Evolutionary conservation across 2,329 filamentous ascomycete species (phyloP), one percentile per base, ranked within the genome.

Genomic region (Aspergillus novoparasiticus): DNA sequence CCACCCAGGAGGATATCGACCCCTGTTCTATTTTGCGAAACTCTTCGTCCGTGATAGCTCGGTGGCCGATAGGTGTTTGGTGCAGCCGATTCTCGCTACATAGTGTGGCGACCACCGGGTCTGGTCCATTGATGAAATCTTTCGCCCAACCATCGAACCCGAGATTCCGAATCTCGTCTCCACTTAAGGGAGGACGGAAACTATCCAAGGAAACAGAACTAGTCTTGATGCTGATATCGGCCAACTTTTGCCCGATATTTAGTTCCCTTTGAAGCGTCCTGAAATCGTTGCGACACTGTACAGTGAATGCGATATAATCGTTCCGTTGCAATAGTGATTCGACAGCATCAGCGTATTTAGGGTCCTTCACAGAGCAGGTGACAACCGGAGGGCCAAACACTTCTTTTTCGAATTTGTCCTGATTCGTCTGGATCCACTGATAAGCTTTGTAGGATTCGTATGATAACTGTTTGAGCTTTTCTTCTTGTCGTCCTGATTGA

Each of bases 21-120:
- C 82, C 85, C 16, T 80, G 78, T 48, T 86, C 79, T 39, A 97
- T 81, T n/a, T 77, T 79, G n/a, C 90, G 82, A 71, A 89, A 92
- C 69, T 93, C 88, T 45, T 85, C 82, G 36, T 91, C 86, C 2
- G 77, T 86, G 39, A 94, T 87, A 11, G 92, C 87, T 6, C 75
- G 76, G 16, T 88, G 80, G 19, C 86, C 83, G 51, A 94, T 85
- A 0, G 87, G 92, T 6, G 89, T 89, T 30, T 82, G 80, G 70
- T 96, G 88, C 8, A 97, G 77, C 59, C 81, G 85, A 62, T 85
- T 87, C 68, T 91, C 89, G 14, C 88, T 85, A 76, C 93, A 97
- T 26, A 99, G 85, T 90, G 96, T 95, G 8, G 92, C 90, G 39
- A 98, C 80, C 1, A 99, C 92, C 1, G 91, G 86, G 1, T 90